phyloP scores from a whole-genome alignment of 1,139 yeast species.

The Kurtzmaniella quercitrusa region DNA sequence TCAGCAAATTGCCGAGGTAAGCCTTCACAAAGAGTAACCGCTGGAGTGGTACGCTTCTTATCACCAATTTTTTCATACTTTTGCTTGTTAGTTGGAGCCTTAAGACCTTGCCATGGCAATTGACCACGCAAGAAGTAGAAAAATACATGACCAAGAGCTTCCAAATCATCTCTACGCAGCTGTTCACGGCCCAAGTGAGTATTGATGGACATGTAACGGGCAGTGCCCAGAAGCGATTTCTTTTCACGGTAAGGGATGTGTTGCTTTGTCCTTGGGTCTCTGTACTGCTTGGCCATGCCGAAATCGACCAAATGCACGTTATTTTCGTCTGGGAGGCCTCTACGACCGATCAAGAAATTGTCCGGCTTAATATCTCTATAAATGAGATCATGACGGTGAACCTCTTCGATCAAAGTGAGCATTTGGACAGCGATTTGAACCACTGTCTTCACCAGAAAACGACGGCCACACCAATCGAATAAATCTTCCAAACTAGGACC shows the following conservation, averaged over 20 bases:
- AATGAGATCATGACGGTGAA: slow-evolving; percentile 67
- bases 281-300: slow-evolving; percentile 67
- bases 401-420: slow-evolving; percentile 62
- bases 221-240: slow-evolving; percentile 62
- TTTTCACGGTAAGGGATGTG: slow-evolving; percentile 63
- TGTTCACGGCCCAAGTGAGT: slow-evolving; percentile 65
- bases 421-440: slow-evolving; percentile 73
- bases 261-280: slow-evolving; percentile 56
- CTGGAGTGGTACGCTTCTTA: slow-evolving; percentile 69
- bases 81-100: slow-evolving; percentile 78
- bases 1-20: slow-evolving; percentile 76
- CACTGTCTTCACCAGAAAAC: slow-evolving; percentile 65
- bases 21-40: slow-evolving; percentile 64
- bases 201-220: slow-evolving; percentile 62
- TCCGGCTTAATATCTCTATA: slow-evolving; percentile 79
- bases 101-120: slow-evolving; percentile 54
- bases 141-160: slow-evolving; percentile 61
- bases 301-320: slow-evolving; percentile 45
- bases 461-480: slow-evolving; percentile 79
- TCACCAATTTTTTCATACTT: slow-evolving; percentile 81
- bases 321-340: slow-evolving; percentile 61
- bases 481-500: slow-evolving; percentile 79
- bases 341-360: slow-evolving; percentile 68
- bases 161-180: slow-evolving; percentile 61
- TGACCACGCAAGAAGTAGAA: slow-evolving; percentile 61